A percentile compares a stretch with the other conserved stretches of the same genome.
Conservation (phyloP, 192 early-diverging fungal genomes). For the Chytriomyces sp. region DNA sequence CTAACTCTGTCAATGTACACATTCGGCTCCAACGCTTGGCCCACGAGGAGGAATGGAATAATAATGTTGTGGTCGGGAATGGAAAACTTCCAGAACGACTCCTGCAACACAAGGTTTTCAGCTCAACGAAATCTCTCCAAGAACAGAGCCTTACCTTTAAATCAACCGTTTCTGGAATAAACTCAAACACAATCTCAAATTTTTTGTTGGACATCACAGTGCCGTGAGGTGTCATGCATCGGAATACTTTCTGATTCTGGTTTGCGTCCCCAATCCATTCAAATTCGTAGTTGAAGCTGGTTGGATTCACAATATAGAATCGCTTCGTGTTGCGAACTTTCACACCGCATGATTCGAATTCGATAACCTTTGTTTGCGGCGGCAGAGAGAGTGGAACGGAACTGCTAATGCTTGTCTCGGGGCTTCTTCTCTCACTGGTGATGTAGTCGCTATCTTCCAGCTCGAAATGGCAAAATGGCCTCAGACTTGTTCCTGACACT, state of each 20-base stretch:
- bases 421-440: conserved; percentile 48
- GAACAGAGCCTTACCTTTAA: conserved; percentile 43
- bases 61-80: conserved; percentile 52
- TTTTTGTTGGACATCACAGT: conserved; percentile 57
- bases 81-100: conserved; percentile 60
- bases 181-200: conserved; percentile 64
- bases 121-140: background rate
- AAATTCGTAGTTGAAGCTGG: conserved; percentile 55
- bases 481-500: conserved; percentile 48
- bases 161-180: conserved; percentile 58
- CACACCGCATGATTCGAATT: conserved; percentile 62
- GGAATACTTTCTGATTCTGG: conserved; percentile 49
- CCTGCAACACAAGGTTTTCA: conserved; percentile 39
- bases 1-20: conserved; percentile 57
- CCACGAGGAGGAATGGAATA: conserved; percentile 64
- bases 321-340: conserved; percentile 58
- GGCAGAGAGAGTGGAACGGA: conserved; percentile 53
- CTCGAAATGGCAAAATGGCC: conserved; percentile 72
- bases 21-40: conserved; percentile 62
- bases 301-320: conserved; percentile 68
- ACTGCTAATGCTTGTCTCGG: conserved; percentile 42
- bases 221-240: conserved; percentile 57
- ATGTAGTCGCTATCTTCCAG: conserved; percentile 65
- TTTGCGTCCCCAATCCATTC: conserved; percentile 47
- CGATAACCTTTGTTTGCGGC: conserved; percentile 56